Percentiles rank a stretch among this genome's conserved stretches.
Evolutionary conservation across 371 early-diverging fungal genomes (phyloP).

Genomic region (Mucor piriformis): DNA sequence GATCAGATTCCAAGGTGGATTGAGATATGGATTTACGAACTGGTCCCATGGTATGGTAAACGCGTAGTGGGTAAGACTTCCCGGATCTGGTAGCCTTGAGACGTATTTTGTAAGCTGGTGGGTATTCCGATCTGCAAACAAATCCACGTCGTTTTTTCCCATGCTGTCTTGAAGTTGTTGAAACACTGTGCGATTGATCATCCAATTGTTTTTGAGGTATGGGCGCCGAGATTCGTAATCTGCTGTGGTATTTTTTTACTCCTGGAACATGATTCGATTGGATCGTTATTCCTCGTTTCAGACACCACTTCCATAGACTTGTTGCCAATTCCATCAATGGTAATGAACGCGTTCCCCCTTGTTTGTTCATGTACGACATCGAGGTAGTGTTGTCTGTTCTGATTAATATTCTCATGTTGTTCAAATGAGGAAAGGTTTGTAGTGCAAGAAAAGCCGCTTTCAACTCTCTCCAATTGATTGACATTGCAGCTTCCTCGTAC

Average conservation of each 20-base stretch:
- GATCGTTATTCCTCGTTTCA: constrained; percentile 9
- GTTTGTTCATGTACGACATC: constrained; percentile 28
- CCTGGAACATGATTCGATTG: constrained; percentile 32
- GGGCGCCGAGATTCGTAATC: constrained; percentile 17
- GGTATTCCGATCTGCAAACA: constrained; percentile 8
- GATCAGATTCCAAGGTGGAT: constrained; percentile 13
- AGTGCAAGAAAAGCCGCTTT: constrained; percentile 6
- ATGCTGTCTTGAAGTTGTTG: not conserved
- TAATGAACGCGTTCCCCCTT: constrained; percentile 29
- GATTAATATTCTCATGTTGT: constrained; percentile 22
- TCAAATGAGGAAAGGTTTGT: not conserved
- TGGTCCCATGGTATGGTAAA: constrained; percentile 12
- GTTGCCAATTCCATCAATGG: constrained; percentile 24
- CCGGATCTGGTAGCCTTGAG: constrained; percentile 19
- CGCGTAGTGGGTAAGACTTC: not conserved
- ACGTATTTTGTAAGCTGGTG: constrained; percentile 20
- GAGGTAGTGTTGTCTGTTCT: constrained; percentile 34
- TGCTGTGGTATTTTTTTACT: constrained; percentile 10
- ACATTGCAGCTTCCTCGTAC: constrained; percentile 6
- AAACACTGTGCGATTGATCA: constrained; percentile 7
- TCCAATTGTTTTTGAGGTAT: constrained; percentile 24
- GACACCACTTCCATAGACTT: constrained; percentile 23
- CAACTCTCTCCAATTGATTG: constrained; percentile 27
- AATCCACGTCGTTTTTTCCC: constrained; percentile 18
- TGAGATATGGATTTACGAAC: not conserved